Evolutionary conservation across 2,329 filamentous ascomycete species (phyloP).

Genomic region (Blastomyces percursus): DNA sequence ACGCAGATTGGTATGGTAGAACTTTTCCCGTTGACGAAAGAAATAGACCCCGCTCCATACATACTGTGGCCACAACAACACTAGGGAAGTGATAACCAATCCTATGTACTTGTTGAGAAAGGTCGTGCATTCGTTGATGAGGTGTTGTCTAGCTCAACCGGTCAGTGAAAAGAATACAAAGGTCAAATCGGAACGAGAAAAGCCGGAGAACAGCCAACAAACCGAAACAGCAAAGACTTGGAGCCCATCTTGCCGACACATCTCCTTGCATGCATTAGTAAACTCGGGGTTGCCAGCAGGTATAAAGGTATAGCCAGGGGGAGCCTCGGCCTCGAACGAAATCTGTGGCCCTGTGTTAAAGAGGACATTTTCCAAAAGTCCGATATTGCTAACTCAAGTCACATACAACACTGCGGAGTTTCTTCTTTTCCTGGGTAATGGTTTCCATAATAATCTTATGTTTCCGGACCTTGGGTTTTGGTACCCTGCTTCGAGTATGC

Average conservation of each 20-base stretch:
- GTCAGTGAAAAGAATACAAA: slow-evolving; percentile 9
- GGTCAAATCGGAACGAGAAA: neutral
- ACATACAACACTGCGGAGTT: slow-evolving; percentile 43
- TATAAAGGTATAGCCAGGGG: slow-evolving; percentile 51
- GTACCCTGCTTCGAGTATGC: slow-evolving; percentile 24
- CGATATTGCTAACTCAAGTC: neutral
- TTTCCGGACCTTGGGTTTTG: slow-evolving; percentile 29
- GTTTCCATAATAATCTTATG: slow-evolving; percentile 50
- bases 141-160: slow-evolving; percentile 35
- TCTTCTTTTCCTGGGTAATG: slow-evolving; percentile 50
- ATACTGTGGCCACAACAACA: slow-evolving; percentile 48
- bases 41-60: slow-evolving; percentile 38
- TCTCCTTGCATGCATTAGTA: slow-evolving; percentile 49
- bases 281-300: slow-evolving; percentile 50
- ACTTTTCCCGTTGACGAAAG: slow-evolving; percentile 39
- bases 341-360: slow-evolving; percentile 31
- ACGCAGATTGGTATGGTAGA: slow-evolving; percentile 27
- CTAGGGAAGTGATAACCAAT: slow-evolving; percentile 54
- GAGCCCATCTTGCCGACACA: slow-evolving; percentile 44
- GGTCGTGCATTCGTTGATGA: slow-evolving; percentile 39
- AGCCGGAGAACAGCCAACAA: slow-evolving; percentile 23
- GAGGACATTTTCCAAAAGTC: neutral
- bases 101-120: slow-evolving; percentile 51
- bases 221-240: slow-evolving; percentile 52
- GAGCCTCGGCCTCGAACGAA: slow-evolving; percentile 45